These are phyloP conservation scores for Rutstroemia sp. DNA, from an alignment of 2,329 filamentous ascomycete genomes.

Conservation along the genomic window DNA sequence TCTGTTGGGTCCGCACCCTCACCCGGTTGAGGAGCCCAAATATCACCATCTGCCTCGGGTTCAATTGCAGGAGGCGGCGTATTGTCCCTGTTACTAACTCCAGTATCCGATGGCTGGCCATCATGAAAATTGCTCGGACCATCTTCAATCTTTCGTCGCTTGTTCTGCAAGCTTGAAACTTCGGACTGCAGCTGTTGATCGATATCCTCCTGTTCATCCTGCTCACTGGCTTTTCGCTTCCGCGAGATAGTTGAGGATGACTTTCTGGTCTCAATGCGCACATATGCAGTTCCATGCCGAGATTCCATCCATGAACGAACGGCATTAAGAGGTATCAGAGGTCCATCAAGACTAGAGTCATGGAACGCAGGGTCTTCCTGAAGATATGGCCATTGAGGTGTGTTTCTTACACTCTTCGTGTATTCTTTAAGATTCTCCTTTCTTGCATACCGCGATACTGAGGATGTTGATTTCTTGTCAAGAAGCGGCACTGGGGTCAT, in stretches of 20 bases:
- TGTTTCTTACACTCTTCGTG: conserved; percentile 35
- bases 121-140: not conserved
- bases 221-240: conserved; percentile 21
- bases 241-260: conserved; percentile 7
- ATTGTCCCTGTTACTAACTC: conserved; percentile 11
- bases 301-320: conserved; percentile 20
- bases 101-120: not conserved
- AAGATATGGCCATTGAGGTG: conserved; percentile 34
- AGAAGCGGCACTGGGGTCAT: conserved; percentile 41
- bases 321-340: conserved; percentile 22
- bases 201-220: conserved; percentile 14
- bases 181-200: conserved; percentile 13
- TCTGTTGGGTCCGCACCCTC: conserved; percentile 28
- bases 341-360: conserved; percentile 16
- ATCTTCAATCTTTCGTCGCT: conserved; percentile 22
- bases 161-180: conserved; percentile 10
- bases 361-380: conserved; percentile 39
- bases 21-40: conserved; percentile 27
- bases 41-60: conserved; percentile 22
- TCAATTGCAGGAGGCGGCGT: conserved; percentile 19
- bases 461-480: conserved; percentile 36
- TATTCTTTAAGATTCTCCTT: conserved; percentile 38
- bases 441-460: conserved; percentile 39
- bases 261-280: not conserved
- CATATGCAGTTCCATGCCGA: conserved; percentile 11